A percentile compares a stretch with the other conserved stretches of the same genome.
Conservation (phyloP, 1,139 yeast species). For the Yamadazyma dendronema region DNA sequence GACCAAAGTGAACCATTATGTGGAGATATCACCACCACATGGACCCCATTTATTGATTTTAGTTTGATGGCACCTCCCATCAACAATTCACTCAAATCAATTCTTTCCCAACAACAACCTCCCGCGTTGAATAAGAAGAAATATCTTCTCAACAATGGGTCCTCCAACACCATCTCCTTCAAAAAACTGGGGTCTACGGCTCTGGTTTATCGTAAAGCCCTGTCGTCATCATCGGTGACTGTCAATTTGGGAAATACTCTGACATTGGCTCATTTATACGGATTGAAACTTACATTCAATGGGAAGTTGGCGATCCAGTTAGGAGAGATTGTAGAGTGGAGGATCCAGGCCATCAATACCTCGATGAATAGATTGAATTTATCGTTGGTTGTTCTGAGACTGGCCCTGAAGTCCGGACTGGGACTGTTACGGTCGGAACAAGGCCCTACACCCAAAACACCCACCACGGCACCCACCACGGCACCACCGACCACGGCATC, state of each 20-base stretch:
- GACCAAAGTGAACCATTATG: conserved; percentile 19
- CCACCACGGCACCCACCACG: not conserved
- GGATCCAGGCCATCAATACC: conserved; percentile 64
- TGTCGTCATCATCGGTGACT: conserved; percentile 43
- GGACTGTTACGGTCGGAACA: not conserved
- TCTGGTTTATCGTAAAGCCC: conserved; percentile 13
- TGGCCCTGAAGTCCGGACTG: too few species aligned
- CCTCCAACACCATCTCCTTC: conserved; percentile 4
- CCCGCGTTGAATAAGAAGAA: conserved; percentile 1
- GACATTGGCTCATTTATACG: conserved; percentile 35
- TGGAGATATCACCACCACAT: conserved; percentile 47
- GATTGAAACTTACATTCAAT: conserved; percentile 58
- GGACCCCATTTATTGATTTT: conserved; percentile 65
- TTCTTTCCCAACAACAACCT: conserved; percentile 3
- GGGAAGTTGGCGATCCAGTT: conserved; percentile 62
- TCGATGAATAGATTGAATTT: conserved; percentile 47
- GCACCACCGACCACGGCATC: not conserved
- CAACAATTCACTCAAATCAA: conserved; percentile 33
- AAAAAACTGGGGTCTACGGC: conserved; percentile 5
- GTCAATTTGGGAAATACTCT: conserved; percentile 38
- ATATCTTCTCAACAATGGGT: conserved; percentile 2
- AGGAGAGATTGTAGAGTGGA: conserved; percentile 65
- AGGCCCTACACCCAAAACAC: not conserved
- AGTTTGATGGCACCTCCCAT: conserved; percentile 48
- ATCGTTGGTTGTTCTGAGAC: conserved; percentile 37